Percentiles rank a stretch among this genome's conserved stretches.
Conservation (phyloP, 1,284 basidiomycete genomes). For the Tilletia horrida region DNA sequence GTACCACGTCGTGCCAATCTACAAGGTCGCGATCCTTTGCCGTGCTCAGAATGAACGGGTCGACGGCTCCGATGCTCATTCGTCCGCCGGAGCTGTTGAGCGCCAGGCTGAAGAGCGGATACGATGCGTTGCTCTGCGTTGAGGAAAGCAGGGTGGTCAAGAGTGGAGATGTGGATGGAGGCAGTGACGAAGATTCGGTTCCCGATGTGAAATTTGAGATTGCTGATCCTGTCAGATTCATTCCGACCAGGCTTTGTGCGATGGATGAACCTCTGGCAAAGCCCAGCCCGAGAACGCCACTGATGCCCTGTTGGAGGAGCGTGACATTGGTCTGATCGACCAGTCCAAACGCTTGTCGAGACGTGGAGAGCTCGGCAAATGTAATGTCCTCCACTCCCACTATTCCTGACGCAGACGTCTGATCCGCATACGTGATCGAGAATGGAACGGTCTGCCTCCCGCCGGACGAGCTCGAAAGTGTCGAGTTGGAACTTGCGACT, state of each 20-base stretch:
- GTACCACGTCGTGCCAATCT: conserved; percentile 34
- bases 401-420: conserved; percentile 23
- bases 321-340: conserved; percentile 55
- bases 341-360: conserved; percentile 32
- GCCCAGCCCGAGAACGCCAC: conserved; percentile 56
- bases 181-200: background rate
- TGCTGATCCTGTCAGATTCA: background rate
- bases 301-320: conserved; percentile 42
- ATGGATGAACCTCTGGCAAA: conserved; percentile 52
- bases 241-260: conserved; percentile 24
- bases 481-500: too few relatives aligned
- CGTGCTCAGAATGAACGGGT: conserved; percentile 24
- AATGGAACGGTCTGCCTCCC: conserved; percentile 22
- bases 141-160: background rate
- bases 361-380: conserved; percentile 23
- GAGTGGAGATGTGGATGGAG: background rate
- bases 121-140: conserved; percentile 24
- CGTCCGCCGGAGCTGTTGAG: conserved; percentile 23
- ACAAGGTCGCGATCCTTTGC: conserved; percentile 21
- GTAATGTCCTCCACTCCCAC: conserved; percentile 27
- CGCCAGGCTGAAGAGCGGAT: conserved; percentile 33
- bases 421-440: conserved; percentile 27
- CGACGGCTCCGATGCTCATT: conserved; percentile 32
- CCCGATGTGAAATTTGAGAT: background rate
- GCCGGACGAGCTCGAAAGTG: too few relatives aligned